Conservation (phyloP, 768 basidiomycete species). For the Psilocybe cubensis region DNA sequence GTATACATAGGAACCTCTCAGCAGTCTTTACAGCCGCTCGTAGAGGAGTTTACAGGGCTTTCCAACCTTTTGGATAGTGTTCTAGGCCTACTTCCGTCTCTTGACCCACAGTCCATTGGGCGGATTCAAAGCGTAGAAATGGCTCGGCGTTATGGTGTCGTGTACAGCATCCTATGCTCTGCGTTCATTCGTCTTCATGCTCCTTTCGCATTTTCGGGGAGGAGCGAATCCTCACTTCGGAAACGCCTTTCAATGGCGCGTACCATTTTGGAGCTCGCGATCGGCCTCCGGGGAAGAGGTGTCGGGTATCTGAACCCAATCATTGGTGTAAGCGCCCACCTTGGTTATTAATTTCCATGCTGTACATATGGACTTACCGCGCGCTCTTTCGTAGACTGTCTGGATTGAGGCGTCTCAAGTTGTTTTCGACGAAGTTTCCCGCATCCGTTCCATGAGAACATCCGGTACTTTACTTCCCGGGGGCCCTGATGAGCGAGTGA, state of each 20-base stretch:
- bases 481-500: conserved; percentile 17
- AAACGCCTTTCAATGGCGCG: conserved; percentile 25
- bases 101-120: conserved; percentile 15
- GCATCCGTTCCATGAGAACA: conserved; percentile 16
- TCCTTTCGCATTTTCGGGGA: conserved; percentile 24
- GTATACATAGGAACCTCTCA: conserved; percentile 12
- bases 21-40: conserved; percentile 13
- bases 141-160: conserved; percentile 30
- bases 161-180: conserved; percentile 37
- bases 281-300: conserved; percentile 18
- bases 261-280: conserved; percentile 20
- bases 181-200: conserved; percentile 40
- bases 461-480: conserved; percentile 12
- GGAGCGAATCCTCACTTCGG: conserved; percentile 22
- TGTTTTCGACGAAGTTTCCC: conserved; percentile 23
- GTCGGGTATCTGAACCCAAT: conserved; percentile 30
- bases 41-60: conserved; percentile 28
- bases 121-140: conserved; percentile 18
- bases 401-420: conserved; percentile 31
- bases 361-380: background rate
- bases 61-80: conserved; percentile 25
- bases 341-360: background rate
- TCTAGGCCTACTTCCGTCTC: conserved; percentile 13
- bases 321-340: conserved; percentile 28
- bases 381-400: conserved; percentile 14